Evolutionary conservation across 2,329 filamentous ascomycete species (phyloP), one percentile per base, ranked within the genome.

Genomic region (Xylaria sp.): DNA sequence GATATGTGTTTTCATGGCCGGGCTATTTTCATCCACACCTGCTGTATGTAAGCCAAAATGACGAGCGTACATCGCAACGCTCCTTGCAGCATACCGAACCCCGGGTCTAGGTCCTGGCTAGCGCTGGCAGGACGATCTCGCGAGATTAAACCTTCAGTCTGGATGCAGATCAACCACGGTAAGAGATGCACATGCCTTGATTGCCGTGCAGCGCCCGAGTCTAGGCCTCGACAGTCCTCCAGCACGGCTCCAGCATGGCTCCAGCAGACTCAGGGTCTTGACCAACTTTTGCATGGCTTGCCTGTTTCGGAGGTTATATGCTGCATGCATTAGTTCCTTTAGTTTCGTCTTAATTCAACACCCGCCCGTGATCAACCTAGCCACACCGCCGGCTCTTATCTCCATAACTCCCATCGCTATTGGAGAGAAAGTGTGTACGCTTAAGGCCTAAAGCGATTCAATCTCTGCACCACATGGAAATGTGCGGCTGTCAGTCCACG

Each of bases 261-360:
- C n/a, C n/a, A n/a, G n/a, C 13, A 27, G 8, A 13, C 25, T 19
- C 49, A 57, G 61, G 54, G 54, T 64, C 47, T 35, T 38, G 31
- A 33, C 49, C 48, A 54, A 57, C 49, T 48, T 61, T 49, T 41
- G 35, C 51, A 48, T 48, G 58, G 60, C 63, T 67, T 68, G 64
- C 66, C 68, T 64, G 56, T 68, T 70, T 64, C 63, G 66, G 66
- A 48, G 54, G 63, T 60, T 59, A 40, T 61, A 40, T 27, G 10
- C 23, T 40, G 19, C 13, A 10, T 10, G n/a, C 13, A 33, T 44
- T 55, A 52, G 40, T 25, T 41, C 54, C 41, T 27, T 25, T 29
- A 35, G 27, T 40, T 15, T 5, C 15, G 4, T 13, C 10, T 40
- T 51, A 51, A 33, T 51, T 31, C n/a, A n/a, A n/a, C n/a, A n/a